A percentile compares a stretch with the other conserved stretches of the same genome.
These are phyloP conservation scores for Cryomyces minteri DNA, from an alignment of 495 filamentous ascomycete species.

Conservation along the genomic window DNA sequence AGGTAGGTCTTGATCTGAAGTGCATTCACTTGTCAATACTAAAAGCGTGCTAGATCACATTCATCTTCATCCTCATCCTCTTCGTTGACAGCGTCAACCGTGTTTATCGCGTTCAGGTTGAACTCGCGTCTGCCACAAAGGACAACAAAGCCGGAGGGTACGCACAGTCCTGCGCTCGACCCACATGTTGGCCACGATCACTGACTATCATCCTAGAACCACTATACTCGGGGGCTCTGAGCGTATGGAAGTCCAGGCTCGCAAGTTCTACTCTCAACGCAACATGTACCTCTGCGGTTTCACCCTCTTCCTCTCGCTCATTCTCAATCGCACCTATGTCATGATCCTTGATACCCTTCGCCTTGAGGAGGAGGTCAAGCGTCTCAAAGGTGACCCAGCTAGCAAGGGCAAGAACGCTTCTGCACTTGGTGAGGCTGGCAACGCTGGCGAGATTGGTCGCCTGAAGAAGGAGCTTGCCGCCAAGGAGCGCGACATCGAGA, in stretches of 20 bases:
- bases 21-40: neutral
- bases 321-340: conserved; percentile 96
- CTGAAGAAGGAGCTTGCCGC: conserved; percentile 36
- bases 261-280: conserved; percentile 99
- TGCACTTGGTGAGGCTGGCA: conserved; percentile 43
- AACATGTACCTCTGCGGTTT: conserved; percentile 99
- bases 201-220: no score
- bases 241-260: conserved; percentile 93
- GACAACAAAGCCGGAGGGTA: conserved; percentile 15
- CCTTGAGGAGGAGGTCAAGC: conserved; percentile 83
- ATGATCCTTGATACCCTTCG: conserved; percentile 92
- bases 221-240: conserved; percentile 54
- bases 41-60: conserved; percentile 53
- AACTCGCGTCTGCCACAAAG: conserved; percentile 41
- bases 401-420: conserved; percentile 47
- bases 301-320: conserved; percentile 94
- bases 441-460: conserved; percentile 55
- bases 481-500: conserved; percentile 21
- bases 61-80: conserved; percentile 94
- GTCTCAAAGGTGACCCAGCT: conserved; percentile 60
- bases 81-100: conserved; percentile 98
- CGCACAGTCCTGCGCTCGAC: neutral
- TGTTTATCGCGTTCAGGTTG: conserved; percentile 88
- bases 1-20: conserved; percentile 24
- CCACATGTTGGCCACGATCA: no score